Percentiles rank a stretch among this genome's conserved stretches.
Conservation (phyloP, 1,139 yeast species). For the Pichia sp. region DNA sequence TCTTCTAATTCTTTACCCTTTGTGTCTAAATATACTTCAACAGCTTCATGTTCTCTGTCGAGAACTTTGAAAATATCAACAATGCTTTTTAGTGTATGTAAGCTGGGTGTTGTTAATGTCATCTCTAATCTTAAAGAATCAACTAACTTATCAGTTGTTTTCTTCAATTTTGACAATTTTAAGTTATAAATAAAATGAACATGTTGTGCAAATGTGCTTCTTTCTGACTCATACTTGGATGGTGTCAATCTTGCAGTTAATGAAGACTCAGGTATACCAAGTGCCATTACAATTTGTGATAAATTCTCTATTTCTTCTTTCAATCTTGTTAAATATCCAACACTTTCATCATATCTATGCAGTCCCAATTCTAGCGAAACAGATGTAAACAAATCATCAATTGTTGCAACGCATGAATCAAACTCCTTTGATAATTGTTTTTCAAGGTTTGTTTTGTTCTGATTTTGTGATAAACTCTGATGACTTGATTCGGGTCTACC, state of each 20-base stretch:
- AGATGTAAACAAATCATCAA: conserved; percentile 26
- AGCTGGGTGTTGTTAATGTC: not conserved
- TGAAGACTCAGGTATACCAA: conserved; percentile 9
- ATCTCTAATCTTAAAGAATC: conserved; percentile 5
- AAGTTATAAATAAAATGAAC: conserved; percentile 9
- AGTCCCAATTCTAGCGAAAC: conserved; percentile 25
- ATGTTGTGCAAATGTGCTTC: conserved; percentile 8
- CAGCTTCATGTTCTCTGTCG: conserved; percentile 11
- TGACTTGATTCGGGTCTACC: conserved; percentile 7
- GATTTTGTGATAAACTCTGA: conserved; percentile 33
- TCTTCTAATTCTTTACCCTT: conserved; percentile 10
- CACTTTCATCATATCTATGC: conserved; percentile 24
- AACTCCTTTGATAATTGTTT: conserved; percentile 18
- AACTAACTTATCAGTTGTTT: conserved; percentile 6
- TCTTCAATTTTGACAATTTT: conserved; percentile 3
- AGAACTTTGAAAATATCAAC: conserved; percentile 8
- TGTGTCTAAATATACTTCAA: conserved; percentile 9
- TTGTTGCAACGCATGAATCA: conserved; percentile 5
- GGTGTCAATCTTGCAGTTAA: conserved; percentile 5
- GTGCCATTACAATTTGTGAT: conserved; percentile 3
- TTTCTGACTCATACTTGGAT: not conserved
- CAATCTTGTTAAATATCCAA: conserved; percentile 39
- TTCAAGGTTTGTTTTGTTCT: conserved; percentile 29
- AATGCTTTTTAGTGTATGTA: not conserved
- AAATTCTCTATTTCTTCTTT: conserved; percentile 36